Percentiles rank a stretch among this genome's conserved stretches.
These are phyloP conservation scores for Xylaria sp. DNA, from an alignment of 2,329 filamentous ascomycete genomes.

Conservation along the genomic window DNA sequence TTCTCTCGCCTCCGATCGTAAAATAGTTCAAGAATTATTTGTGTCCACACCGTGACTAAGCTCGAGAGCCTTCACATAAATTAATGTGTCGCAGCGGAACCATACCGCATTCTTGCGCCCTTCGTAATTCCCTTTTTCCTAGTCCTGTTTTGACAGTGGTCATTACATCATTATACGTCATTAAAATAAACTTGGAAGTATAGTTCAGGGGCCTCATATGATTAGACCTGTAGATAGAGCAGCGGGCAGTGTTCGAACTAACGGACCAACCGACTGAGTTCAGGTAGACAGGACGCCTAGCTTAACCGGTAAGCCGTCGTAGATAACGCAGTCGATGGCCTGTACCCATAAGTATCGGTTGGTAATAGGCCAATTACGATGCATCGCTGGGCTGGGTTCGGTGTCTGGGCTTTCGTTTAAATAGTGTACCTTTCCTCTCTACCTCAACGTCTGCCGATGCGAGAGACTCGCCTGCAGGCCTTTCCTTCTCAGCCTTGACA, in stretches of 20 bases:
- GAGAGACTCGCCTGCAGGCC: slow-evolving; percentile 47
- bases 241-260: not conserved
- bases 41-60: not conserved
- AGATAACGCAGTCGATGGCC: not conserved
- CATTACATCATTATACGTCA: slow-evolving; percentile 34
- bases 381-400: slow-evolving; percentile 45
- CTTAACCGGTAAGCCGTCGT: not conserved
- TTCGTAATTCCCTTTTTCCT: slow-evolving; percentile 12
- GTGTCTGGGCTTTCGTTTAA: slow-evolving; percentile 54
- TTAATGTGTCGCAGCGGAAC: slow-evolving; percentile 9
- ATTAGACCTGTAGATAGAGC: not conserved
- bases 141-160: slow-evolving; percentile 23
- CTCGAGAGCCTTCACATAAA: slow-evolving; percentile 16
- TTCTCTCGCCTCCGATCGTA: not conserved
- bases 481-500: slow-evolving; percentile 60
- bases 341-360: not conserved
- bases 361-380: not conserved
- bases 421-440: slow-evolving; percentile 59
- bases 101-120: not conserved
- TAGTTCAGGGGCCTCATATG: not conserved
- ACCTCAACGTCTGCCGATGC: slow-evolving; percentile 50
- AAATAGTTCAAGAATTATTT: not conserved
- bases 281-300: not conserved
- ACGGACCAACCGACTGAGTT: not conserved
- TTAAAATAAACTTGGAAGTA: slow-evolving; percentile 11